phyloP scores from a whole-genome alignment of 352 stramenopile species.

The Phytophthora litchii region DNA sequence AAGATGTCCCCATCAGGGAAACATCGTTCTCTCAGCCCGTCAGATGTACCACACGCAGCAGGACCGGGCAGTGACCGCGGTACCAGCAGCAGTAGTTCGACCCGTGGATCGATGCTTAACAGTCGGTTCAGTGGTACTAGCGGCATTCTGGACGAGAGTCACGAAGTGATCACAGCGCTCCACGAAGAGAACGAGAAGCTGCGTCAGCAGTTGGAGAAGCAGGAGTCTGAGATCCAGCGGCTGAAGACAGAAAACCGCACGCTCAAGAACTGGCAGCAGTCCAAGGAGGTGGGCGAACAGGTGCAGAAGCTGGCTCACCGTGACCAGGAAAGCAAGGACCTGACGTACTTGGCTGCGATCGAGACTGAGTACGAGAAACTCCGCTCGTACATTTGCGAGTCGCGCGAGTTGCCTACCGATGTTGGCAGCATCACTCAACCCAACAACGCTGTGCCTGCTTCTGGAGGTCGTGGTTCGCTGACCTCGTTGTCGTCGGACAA shows the following conservation, averaged over 20 bases:
- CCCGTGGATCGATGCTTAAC: conserved; percentile 57
- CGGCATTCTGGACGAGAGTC: conserved; percentile 83
- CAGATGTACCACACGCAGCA: conserved; percentile 25
- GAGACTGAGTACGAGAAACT: conserved; percentile 88
- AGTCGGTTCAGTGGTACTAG: conserved; percentile 68
- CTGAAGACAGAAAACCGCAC: conserved; percentile 81
- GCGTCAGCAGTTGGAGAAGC: conserved; percentile 72
- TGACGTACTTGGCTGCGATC: conserved; percentile 81
- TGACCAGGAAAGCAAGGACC: conserved; percentile 85
- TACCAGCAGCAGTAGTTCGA: conserved; percentile 37
- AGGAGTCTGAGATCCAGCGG: conserved; percentile 77
- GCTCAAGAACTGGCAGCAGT: conserved; percentile 86
- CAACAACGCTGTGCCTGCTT: conserved; percentile 4
- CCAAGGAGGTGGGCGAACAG: conserved; percentile 87
- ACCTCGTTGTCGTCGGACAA: conserved; percentile 50
- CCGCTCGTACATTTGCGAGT: conserved; percentile 78
- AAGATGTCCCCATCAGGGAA: conserved; percentile 56
- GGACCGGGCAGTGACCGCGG: conserved; percentile 24
- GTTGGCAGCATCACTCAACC: conserved; percentile 55
- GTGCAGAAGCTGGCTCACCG: conserved; percentile 87
- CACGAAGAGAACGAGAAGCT: conserved; percentile 85
- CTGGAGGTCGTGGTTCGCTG: conserved; percentile 32
- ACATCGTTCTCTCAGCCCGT: conserved; percentile 32
- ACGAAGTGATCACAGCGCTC: conserved; percentile 87
- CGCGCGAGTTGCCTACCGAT: conserved; percentile 74